Evolutionary conservation across 305 asterid species (phyloP).

Genomic region (Ilex paraguariensis): DNA sequence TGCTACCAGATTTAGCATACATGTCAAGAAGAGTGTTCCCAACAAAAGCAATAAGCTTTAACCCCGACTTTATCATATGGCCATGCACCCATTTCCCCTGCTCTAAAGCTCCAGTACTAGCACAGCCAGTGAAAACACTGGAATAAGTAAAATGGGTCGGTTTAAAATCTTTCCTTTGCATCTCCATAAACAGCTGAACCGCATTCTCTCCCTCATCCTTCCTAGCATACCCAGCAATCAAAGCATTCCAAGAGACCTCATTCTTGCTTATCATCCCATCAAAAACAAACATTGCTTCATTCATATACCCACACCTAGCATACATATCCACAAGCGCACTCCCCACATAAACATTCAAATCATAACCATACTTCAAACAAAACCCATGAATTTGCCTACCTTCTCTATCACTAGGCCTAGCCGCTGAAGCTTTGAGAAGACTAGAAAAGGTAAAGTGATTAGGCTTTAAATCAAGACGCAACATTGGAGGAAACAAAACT

Average conservation of each 20-base stretch:
- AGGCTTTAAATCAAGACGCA: slow-evolving; percentile 47
- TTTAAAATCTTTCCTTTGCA: slow-evolving; percentile 55
- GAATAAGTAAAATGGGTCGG: slow-evolving; percentile 76
- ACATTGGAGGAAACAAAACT: slow-evolving; percentile 44
- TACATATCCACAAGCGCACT: slow-evolving; percentile 87
- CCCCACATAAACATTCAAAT: slow-evolving; percentile 58
- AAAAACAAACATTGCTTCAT: slow-evolving; percentile 50
- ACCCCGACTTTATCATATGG: slow-evolving; percentile 65
- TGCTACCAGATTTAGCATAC: slow-evolving; percentile 85
- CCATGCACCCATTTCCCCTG: slow-evolving; percentile 83
- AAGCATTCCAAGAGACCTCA: slow-evolving; percentile 82
- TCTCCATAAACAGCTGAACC: slow-evolving; percentile 49
- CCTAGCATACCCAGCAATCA: slow-evolving; percentile 78
- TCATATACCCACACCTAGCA: slow-evolving; percentile 49
- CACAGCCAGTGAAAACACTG: slow-evolving; percentile 67
- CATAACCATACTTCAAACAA: slow-evolving; percentile 54
- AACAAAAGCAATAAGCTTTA: slow-evolving; percentile 53
- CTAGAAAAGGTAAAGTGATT: slow-evolving; percentile 81
- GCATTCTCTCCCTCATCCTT: slow-evolving; percentile 60
- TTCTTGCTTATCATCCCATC: slow-evolving; percentile 44
- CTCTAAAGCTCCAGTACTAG: slow-evolving; percentile 68
- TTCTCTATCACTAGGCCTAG: slow-evolving; percentile 26
- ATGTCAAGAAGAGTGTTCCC: slow-evolving; percentile 80
- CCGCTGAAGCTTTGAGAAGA: slow-evolving; percentile 58
- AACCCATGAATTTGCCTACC: slow-evolving; percentile 65